Base-by-base conservation (phyloP, 202 grass and related monocot species). In the Elaeis oleifera region DNA sequence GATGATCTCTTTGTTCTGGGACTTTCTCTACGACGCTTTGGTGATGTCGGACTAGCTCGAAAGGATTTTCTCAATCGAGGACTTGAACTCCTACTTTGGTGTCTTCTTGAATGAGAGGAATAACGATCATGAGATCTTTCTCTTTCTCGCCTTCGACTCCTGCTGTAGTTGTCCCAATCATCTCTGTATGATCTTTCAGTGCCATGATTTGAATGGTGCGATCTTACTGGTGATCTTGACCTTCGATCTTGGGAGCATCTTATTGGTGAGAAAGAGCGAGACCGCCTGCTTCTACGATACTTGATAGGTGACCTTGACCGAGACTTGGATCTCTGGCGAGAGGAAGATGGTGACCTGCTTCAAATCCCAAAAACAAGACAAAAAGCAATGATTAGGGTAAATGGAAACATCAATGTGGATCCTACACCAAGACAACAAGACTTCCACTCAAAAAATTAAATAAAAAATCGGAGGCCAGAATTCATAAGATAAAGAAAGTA, bases 281-380 rank as follows among this genome's bases (percentile, higher is more conserved):
- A 90, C 29, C 80, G 76, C 65, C 88, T 85, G 29, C 79, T 85
- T 56, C 84, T 74, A 68, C 36, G 80, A 63, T 89, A 96, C 79
- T 78, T 96, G 51, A 96, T 86, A 80, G 92, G 92, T 60, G 92
- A 95, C 60, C 88, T 79, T 68, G 92, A 97, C 36, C 79, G 82
- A 67, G 90, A 85, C 70, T 84, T 81, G 39, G 91, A 96, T 81
- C 61, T 60, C 26, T 59, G 66, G 25, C 62, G 73, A 77, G 60
- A 61, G 7, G 71, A 79, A 61, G 82, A 85, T 52, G 79, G 82
- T 4, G 91, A 96, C 74, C 91, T 96, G 71, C 0, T 48, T 71
- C 76, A 85, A 68, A 67, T 49, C 55, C 59, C 61, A 71, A 69
- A 78, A 31, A 2, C 2, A 49, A 52, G 2, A 71, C 31, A 14